These are phyloP conservation scores for Phytophthora idaei DNA, from an alignment of 352 stramenopile genomes.

Conservation along the genomic window DNA sequence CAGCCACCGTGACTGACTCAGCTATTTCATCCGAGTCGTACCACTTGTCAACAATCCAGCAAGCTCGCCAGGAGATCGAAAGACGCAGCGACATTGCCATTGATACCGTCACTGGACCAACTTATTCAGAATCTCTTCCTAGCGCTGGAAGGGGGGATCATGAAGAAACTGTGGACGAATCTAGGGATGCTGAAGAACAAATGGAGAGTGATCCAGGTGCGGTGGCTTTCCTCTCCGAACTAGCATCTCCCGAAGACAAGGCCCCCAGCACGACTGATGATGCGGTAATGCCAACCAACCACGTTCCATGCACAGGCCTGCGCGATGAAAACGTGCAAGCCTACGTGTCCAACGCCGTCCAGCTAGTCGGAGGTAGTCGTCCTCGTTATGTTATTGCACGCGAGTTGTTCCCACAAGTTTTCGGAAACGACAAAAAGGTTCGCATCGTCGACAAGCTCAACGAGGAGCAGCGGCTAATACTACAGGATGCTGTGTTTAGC, in stretches of 20 bases:
- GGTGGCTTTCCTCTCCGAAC: conserved; percentile 37
- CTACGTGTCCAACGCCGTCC: conserved; percentile 68
- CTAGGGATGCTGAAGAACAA: conserved; percentile 21
- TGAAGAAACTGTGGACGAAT: conserved; percentile 11
- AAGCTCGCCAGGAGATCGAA: conserved; percentile 8
- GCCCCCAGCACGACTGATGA: conserved; percentile 18
- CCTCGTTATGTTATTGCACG: conserved; percentile 84
- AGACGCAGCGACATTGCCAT: conserved; percentile 3
- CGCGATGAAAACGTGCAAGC: conserved; percentile 65
- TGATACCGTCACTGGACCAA: neutral
- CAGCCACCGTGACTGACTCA: conserved; percentile 8
- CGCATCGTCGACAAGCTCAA: conserved; percentile 69
- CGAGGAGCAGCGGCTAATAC: conserved; percentile 52
- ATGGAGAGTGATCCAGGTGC: conserved; percentile 28
- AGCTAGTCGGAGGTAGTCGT: conserved; percentile 76
- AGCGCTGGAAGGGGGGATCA: conserved; percentile 4
- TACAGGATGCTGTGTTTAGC: conserved; percentile 78
- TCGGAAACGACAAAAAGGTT: conserved; percentile 59
- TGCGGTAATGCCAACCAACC: conserved; percentile 32
- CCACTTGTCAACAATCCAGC: conserved; percentile 3
- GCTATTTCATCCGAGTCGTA: conserved; percentile 19
- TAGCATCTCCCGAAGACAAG: conserved; percentile 13
- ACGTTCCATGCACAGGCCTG: conserved; percentile 65
- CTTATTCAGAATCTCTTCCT: conserved; percentile 1
- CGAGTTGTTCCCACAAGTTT: conserved; percentile 71